Conservation (phyloP, 306 rosid genomes). For the Acacia crassicarpa region DNA sequence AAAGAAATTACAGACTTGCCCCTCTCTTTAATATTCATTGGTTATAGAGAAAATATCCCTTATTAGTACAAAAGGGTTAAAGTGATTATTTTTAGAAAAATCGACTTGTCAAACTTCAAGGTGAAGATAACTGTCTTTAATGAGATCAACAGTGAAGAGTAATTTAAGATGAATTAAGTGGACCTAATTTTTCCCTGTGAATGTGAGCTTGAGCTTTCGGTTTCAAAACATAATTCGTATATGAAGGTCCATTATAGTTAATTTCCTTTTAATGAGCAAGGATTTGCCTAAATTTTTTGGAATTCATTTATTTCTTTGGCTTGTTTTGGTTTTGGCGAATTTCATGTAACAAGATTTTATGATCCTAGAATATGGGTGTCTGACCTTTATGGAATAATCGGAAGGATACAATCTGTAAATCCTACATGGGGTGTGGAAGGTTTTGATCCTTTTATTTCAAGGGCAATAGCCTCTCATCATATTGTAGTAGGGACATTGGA, state of each 20-base stretch:
- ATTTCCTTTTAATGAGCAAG: too few relatives aligned
- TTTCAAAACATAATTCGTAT: neutral
- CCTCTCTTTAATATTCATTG: neutral
- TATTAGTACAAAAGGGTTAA: neutral
- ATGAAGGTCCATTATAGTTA: neutral
- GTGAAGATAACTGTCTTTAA: neutral
- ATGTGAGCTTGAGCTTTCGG: neutral
- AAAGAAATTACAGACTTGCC: neutral
- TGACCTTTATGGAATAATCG: too few relatives aligned
- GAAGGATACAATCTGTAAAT: too few relatives aligned
- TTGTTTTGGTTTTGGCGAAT: too few relatives aligned
- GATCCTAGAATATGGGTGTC: too few relatives aligned
- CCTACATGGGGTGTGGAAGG: too few relatives aligned
- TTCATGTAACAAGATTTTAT: too few relatives aligned
- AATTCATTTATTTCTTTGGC: too few relatives aligned
- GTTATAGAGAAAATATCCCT: neutral
- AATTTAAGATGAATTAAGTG: neutral
- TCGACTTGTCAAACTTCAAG: neutral
- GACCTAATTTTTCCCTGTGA: neutral
- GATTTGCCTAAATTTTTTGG: too few relatives aligned
- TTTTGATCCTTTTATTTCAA: too few relatives aligned
- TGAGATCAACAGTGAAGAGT: neutral
- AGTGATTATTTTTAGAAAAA: neutral
- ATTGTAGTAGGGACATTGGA: too few relatives aligned
- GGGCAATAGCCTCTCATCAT: too few relatives aligned